Conservation (phyloP, 2,329 filamentous ascomycete species). For the Juglanconis juglandina region DNA sequence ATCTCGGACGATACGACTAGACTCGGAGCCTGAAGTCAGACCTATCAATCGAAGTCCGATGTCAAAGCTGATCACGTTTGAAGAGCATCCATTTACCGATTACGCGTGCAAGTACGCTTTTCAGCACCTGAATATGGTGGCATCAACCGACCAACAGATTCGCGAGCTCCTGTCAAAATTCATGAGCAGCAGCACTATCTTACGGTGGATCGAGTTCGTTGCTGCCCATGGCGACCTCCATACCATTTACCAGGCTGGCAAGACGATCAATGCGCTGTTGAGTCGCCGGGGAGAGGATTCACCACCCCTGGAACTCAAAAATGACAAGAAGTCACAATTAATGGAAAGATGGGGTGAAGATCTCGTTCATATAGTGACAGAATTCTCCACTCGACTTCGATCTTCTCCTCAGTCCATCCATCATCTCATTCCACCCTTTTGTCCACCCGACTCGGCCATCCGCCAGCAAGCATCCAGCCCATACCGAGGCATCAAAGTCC, state of each 20-base stretch:
- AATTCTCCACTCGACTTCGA: slow-evolving; percentile 20
- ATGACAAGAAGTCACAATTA: too few species aligned
- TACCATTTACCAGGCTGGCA: slow-evolving; percentile 23
- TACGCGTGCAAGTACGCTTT: slow-evolving; percentile 25
- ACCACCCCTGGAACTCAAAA: not conserved
- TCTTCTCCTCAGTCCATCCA: slow-evolving; percentile 21
- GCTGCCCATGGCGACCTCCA: slow-evolving; percentile 19
- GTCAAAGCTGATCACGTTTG: not conserved
- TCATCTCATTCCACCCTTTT: slow-evolving; percentile 25
- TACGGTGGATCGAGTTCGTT: slow-evolving; percentile 24
- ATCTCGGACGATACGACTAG: too few species aligned
- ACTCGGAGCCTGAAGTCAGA: not conserved
- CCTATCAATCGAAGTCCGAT: not conserved
- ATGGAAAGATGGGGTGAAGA: slow-evolving; percentile 23
- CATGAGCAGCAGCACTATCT: slow-evolving; percentile 15
- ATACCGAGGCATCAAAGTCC: slow-evolving; percentile 20
- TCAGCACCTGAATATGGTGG: slow-evolving; percentile 20
- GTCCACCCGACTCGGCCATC: slow-evolving; percentile 22
- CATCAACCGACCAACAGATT: slow-evolving; percentile 17
- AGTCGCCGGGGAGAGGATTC: slow-evolving; percentile 15
- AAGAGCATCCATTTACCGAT: slow-evolving; percentile 8
- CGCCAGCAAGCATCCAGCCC: slow-evolving; percentile 20
- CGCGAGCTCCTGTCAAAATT: slow-evolving; percentile 21
- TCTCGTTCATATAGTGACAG: slow-evolving; percentile 22
- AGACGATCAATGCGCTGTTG: slow-evolving; percentile 18